Base-by-base conservation (phyloP, 2,329 filamentous ascomycete genomes). In the Penicillium sp. region DNA sequence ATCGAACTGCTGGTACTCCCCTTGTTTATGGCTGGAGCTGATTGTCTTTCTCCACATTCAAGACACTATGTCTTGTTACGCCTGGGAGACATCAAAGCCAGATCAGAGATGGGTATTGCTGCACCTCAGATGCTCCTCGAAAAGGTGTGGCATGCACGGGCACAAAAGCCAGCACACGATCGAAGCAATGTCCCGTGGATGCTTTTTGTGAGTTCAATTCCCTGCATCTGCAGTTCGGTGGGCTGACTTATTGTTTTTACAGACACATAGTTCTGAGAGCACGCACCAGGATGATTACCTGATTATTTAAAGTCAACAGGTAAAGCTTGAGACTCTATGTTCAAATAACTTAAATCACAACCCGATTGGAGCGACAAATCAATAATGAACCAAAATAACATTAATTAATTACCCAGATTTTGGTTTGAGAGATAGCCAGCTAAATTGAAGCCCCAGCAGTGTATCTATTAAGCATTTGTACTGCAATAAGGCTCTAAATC, bases 51-150 rank as follows among this genome's bases (percentile, higher is more conserved):
- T n/a, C 54, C 57, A 1, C 67, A 70, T 51, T 67, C 69, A 3
- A 67, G 63, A n/a, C 69, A 72, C 52, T 72, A 72, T 54, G 55
- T 72, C n/a, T 47, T 70, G 10, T 27, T 65, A 14, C 60, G 69
- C n/a, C 44, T 69, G 19, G 57, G 54, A 9, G 66, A 72, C 16
- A 65, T 71, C 19, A 62, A 67, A 51, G 53, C 58, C 16, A 60
- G 68, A 49, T 67, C 69, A 11, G 69, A 69, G 23, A 61, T 71
- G 25, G 61, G 65, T 13, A 67, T 67, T 13, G 54, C 60, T 1
- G 58, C 65, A 8, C 64, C 68, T 5, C 54, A 54, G n/a, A 58
- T 59, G 3, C 48, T 71, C 23, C 55, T 71, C 9, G 49, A 62
- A 31, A 65, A 62, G 29, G 68, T 71, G 4, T 71, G 69, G 69